Base-by-base conservation (phyloP, 768 basidiomycete species). In the Psilocybe subaeruginosa region DNA sequence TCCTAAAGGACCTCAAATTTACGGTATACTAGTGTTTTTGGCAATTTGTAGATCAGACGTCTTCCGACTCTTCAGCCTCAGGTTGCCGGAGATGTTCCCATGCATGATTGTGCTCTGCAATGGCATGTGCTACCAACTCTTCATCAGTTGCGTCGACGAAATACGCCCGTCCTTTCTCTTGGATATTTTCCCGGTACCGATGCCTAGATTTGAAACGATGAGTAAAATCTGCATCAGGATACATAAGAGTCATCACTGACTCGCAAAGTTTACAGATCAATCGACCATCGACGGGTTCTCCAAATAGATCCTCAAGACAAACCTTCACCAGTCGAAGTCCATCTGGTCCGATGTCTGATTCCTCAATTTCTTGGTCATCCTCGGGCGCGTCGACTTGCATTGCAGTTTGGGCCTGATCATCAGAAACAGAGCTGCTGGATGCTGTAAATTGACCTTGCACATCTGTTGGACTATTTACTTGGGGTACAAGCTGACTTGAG, bases 181-280 rank as follows among this genome's bases (percentile, higher is more conserved):
- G 60, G 33, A 70, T 65, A 14, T 77, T 75, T 41, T 64, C 58
- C 3, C 68, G 56, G 58, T 74, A 76, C 27, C 82, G 79, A 43
- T 70, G 65, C 16, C 83, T 83, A 58, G 3, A 53, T 56, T 33
- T 17, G 8, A 2, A 17, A 35, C 5, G 6, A 7, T 37, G 5
- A 56, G 51, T 30, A 29, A 52, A 30, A 23, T 23, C 23, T 23
- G 23, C 23, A 23, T 23, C 23, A 23, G 23, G 23, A 23, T 23
- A 23, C 23, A 23, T 23, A 23, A 45, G 58, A 14, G 53, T 12
- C 7, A 43, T 43, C 5, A 78, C 86, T 71, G 56, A 85, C 87
- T 73, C 65, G 81, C 87, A 89, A 37, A 85, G 73, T 52, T 68
- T 74, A 59, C 87, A 88, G 45, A 74, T 76, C 39, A 75, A 65